Percentiles rank a stretch among this genome's conserved stretches.
Evolutionary conservation across 306 rosid species (phyloP).

Genomic region (Lithocarpus polystachyus): DNA sequence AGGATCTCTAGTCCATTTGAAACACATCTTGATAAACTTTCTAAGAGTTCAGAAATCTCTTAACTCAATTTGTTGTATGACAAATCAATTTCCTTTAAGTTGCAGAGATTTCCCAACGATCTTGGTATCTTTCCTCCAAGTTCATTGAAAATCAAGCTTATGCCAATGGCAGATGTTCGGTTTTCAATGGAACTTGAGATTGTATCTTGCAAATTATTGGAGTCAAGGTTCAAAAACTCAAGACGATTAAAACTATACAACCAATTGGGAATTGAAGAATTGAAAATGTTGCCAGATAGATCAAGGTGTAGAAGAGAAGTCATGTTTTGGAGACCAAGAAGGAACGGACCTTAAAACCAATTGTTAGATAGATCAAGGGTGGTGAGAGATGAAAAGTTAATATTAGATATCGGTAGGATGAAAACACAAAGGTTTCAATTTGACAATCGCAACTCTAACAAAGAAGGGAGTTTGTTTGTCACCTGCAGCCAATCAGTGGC

Average conservation of each 20-base stretch:
- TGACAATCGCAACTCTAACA: slow-evolving; percentile 13
- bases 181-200: not conserved
- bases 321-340: slow-evolving; percentile 9
- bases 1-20: not conserved
- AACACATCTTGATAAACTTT: too few relatives aligned
- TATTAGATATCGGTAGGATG: not conserved
- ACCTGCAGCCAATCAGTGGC: slow-evolving; percentile 8
- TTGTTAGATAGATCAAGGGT: slow-evolving; percentile 1
- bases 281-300: not conserved
- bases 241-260: slow-evolving; percentile 2
- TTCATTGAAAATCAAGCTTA: slow-evolving; percentile 9
- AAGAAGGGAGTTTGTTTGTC: slow-evolving; percentile 21
- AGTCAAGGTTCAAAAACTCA: not conserved
- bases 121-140: not conserved
- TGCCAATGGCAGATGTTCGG: not conserved
- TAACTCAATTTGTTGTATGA: too few relatives aligned
- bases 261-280: slow-evolving; percentile 17
- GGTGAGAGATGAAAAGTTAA: not conserved
- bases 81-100: not conserved
- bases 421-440: not conserved
- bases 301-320: slow-evolving; percentile 3
- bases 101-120: not conserved
- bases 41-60: too few relatives aligned
- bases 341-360: slow-evolving; percentile 13
- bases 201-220: not conserved